A percentile compares a stretch with the other conserved stretches of the same genome.
Conservation (phyloP, 371 early-diverging fungal species). For the Nematocida ausubeli region DNA sequence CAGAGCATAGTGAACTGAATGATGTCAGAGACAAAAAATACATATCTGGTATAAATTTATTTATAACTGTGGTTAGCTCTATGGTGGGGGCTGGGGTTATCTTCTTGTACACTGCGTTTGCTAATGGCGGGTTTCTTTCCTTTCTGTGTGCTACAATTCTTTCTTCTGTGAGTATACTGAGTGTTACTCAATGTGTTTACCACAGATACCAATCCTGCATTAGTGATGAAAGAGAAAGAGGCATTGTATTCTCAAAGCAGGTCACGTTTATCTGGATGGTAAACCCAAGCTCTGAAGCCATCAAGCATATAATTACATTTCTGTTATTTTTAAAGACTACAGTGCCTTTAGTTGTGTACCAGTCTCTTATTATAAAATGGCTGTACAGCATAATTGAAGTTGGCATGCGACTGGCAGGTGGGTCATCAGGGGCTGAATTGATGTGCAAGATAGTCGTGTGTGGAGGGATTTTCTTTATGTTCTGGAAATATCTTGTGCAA, state of each 20-base stretch:
- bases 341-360: neutral
- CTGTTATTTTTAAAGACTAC: neutral
- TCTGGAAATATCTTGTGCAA: neutral
- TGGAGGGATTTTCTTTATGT: neutral
- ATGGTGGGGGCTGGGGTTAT: conserved; percentile 10
- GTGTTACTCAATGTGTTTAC: neutral
- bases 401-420: neutral
- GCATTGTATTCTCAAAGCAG: neutral
- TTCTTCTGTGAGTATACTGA: neutral
- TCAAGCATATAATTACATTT: neutral
- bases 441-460: neutral
- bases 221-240: neutral
- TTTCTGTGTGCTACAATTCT: neutral
- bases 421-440: neutral
- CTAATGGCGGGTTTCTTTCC: neutral
- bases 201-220: neutral
- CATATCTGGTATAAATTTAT: neutral
- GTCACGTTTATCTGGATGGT: neutral
- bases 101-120: neutral
- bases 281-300: neutral
- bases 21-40: too few species aligned
- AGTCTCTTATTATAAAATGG: neutral
- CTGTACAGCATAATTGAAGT: neutral
- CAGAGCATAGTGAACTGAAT: too few species aligned
- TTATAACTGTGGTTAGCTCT: neutral